phyloP scores from a whole-genome alignment of 2,329 filamentous ascomycete genomes.

The Sarocladiaceae sp. region DNA sequence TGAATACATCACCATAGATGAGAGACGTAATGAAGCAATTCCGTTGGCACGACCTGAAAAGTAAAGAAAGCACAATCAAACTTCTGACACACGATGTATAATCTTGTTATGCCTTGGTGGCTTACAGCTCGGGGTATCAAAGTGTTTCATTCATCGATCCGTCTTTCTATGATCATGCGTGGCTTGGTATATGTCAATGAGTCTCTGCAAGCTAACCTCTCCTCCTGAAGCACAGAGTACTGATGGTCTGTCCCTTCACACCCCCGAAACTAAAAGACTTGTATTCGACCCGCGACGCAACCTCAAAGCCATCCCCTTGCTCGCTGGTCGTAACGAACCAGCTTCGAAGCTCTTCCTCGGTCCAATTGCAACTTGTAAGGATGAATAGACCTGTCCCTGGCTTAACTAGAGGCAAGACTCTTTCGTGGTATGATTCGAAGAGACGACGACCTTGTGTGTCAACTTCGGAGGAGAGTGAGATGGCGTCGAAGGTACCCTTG shows the following conservation, averaged over 20 bases:
- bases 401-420: slow-evolving; percentile 65
- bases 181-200: too few relatives aligned
- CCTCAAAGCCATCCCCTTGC: slow-evolving; percentile 41
- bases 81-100: background rate
- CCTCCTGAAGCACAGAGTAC: slow-evolving; percentile 71
- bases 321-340: slow-evolving; percentile 70
- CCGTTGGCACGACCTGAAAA: slow-evolving; percentile 32
- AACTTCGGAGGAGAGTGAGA: slow-evolving; percentile 65
- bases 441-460: slow-evolving; percentile 53
- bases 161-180: too few relatives aligned
- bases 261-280: slow-evolving; percentile 87
- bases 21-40: slow-evolving; percentile 48
- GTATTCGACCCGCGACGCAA: slow-evolving; percentile 71
- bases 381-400: slow-evolving; percentile 66
- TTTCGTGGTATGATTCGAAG: slow-evolving; percentile 70
- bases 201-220: background rate
- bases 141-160: background rate
- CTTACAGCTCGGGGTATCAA: slow-evolving; percentile 2
- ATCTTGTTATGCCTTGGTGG: background rate
- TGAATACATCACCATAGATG: slow-evolving; percentile 63
- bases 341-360: slow-evolving; percentile 72
- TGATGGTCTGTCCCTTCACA: slow-evolving; percentile 82
- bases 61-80: background rate
- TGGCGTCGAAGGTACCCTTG: slow-evolving; percentile 96
- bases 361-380: slow-evolving; percentile 98